Percentiles rank a stretch among this genome's conserved stretches.
Conservation (phyloP, 495 filamentous ascomycete species). For the Daldinia loculata region DNA sequence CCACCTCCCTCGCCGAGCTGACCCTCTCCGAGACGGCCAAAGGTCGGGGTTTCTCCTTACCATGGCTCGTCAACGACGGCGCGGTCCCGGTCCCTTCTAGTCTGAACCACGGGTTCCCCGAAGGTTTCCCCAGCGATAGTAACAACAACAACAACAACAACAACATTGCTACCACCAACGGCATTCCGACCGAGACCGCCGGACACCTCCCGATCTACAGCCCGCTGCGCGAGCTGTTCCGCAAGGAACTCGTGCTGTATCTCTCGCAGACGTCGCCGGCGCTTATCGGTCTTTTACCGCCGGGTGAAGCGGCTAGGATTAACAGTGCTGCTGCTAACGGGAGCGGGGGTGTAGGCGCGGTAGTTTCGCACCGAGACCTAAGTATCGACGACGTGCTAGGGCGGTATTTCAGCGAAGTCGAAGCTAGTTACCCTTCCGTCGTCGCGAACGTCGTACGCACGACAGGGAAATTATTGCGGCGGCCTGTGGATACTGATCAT, state of each 20-base stretch:
- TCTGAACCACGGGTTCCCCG: slow-evolving; percentile 42
- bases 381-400: slow-evolving; percentile 92
- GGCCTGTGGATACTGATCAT: not conserved
- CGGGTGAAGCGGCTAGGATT: not conserved
- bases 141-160: not conserved
- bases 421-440: slow-evolving; percentile 86
- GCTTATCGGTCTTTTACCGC: slow-evolving; percentile 59
- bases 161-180: not conserved
- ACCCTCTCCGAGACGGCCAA: slow-evolving; percentile 89
- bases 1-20: slow-evolving; percentile 85
- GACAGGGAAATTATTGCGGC: slow-evolving; percentile 74
- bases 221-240: slow-evolving; percentile 82
- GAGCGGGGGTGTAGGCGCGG: slow-evolving; percentile 48
- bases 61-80: slow-evolving; percentile 83
- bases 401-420: slow-evolving; percentile 87
- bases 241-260: slow-evolving; percentile 77
- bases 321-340: slow-evolving; percentile 20
- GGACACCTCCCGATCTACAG: slow-evolving; percentile 59
- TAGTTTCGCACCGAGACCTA: slow-evolving; percentile 72
- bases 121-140: not conserved
- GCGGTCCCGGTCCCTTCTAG: slow-evolving; percentile 64
- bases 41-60: slow-evolving; percentile 82
- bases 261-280: slow-evolving; percentile 60
- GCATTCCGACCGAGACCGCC: not conserved
- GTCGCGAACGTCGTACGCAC: slow-evolving; percentile 95